Evolutionary conservation across 2,329 filamentous ascomycete species (phyloP).

Genomic region (Penicillium sp.): DNA sequence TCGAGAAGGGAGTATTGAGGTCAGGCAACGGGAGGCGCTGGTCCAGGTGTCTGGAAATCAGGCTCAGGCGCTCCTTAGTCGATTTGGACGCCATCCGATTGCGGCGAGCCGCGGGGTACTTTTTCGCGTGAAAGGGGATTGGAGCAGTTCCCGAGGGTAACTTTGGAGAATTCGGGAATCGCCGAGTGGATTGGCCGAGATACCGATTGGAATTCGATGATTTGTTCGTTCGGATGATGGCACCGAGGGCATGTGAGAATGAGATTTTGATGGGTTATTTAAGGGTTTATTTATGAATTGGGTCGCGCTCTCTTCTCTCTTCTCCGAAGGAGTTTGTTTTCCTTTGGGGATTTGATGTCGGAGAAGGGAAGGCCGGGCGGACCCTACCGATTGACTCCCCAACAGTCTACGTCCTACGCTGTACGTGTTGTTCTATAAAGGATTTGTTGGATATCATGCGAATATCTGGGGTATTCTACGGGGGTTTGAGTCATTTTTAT

Average conservation of each 20-base stretch:
- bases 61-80: conserved; percentile 53
- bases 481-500: background rate
- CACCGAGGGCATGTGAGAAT: background rate
- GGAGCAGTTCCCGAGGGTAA: conserved; percentile 24
- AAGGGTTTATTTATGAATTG: conserved; percentile 7
- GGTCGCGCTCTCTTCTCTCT: background rate
- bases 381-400: conserved; percentile 12
- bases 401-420: conserved; percentile 10
- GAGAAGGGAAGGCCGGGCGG: conserved; percentile 14
- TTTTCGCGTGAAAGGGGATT: conserved; percentile 9
- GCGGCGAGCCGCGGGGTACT: conserved; percentile 33
- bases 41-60: conserved; percentile 61
- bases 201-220: conserved; percentile 13
- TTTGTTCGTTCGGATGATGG: conserved; percentile 2
- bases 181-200: conserved; percentile 9
- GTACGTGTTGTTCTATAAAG: conserved; percentile 10
- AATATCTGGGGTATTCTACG: background rate
- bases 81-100: conserved; percentile 48
- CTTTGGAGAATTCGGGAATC: conserved; percentile 23
- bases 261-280: background rate
- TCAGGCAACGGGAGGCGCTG: conserved; percentile 53
- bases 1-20: conserved; percentile 63
- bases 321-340: background rate
- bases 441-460: background rate
- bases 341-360: conserved; percentile 1